Conservation (phyloP, 208 protist species). For the Eutreptiella sp. region DNA sequence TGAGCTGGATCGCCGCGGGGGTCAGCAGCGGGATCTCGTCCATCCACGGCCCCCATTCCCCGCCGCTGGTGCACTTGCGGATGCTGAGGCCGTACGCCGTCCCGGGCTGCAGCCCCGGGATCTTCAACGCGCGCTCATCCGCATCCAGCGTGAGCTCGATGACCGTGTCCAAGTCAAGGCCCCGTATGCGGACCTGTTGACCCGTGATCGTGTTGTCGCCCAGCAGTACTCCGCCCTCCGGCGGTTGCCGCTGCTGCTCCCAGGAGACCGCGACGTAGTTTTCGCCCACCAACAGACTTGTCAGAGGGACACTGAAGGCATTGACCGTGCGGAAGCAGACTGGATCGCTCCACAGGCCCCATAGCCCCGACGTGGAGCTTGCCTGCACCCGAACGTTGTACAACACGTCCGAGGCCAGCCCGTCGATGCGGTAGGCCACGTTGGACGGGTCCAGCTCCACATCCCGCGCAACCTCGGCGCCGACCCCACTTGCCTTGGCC, state of each 20-base stretch:
- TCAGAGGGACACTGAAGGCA: conserved; percentile 70
- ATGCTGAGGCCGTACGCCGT: conserved; percentile 77
- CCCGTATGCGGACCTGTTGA: conserved; percentile 77
- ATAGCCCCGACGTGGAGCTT: conserved; percentile 60
- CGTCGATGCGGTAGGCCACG: conserved; percentile 61
- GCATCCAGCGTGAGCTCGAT: conserved; percentile 64
- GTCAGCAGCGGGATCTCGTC: conserved; percentile 68
- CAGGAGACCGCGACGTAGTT: conserved; percentile 79
- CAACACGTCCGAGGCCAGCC: conserved; percentile 67
- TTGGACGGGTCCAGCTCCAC: conserved; percentile 63
- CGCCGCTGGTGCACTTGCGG: conserved; percentile 64
- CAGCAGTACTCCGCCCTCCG: conserved; percentile 49
- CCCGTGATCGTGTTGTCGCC: conserved; percentile 68
- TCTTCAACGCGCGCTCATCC: conserved; percentile 69
- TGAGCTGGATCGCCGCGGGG: conserved; percentile 65
- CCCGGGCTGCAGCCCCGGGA: conserved; percentile 66
- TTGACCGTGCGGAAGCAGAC: conserved; percentile 73
- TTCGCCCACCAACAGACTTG: conserved; percentile 76
- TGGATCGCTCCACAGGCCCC: conserved; percentile 74
- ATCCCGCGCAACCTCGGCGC: no score
- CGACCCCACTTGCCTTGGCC: conserved; percentile 46
- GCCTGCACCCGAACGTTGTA: conserved; percentile 76
- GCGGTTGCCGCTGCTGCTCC: conserved; percentile 51
- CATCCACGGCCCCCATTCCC: conserved; percentile 75
- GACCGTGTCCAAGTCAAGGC: conserved; percentile 60